Conservation (phyloP, 2,329 filamentous ascomycete species). For the Zymoseptoria tritici region DNA sequence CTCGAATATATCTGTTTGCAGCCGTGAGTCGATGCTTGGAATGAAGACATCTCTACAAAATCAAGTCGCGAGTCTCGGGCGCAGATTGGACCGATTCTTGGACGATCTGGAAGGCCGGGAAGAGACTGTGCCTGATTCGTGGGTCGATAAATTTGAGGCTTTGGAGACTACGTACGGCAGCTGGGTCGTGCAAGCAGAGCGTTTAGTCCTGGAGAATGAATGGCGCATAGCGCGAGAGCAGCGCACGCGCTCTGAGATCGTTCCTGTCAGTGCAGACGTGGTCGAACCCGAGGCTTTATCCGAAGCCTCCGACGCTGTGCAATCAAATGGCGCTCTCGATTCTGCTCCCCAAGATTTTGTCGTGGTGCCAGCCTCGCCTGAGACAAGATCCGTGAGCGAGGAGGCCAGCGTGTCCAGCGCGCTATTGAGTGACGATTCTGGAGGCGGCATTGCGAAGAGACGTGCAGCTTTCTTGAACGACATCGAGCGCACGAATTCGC, state of each 20-base stretch:
- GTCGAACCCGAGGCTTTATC: constrained; percentile 1
- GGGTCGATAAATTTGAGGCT: constrained; percentile 79
- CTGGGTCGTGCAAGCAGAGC: constrained; percentile 75
- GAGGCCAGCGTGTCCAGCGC: constrained; percentile 1
- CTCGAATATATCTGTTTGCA: constrained; percentile 13
- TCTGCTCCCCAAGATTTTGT: not conserved
- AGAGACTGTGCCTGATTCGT: constrained; percentile 76
- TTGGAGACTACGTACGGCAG: constrained; percentile 70
- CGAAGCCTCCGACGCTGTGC: constrained; percentile 1
- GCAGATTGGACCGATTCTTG: constrained; percentile 73
- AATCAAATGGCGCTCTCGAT: not conserved
- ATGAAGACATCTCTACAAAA: constrained; percentile 54
- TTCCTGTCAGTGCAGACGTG: not conserved
- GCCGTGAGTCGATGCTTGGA: constrained; percentile 17
- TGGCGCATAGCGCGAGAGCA: constrained; percentile 11
- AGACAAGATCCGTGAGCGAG: not conserved
- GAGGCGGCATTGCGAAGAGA: constrained; percentile 18
- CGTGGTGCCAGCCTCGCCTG: not conserved
- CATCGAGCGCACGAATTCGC: constrained; percentile 22
- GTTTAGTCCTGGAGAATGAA: constrained; percentile 62
- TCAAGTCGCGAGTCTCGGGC: constrained; percentile 63
- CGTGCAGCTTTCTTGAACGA: constrained; percentile 25
- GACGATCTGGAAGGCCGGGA: constrained; percentile 76
- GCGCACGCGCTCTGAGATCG: not conserved
- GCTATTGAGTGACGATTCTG: constrained; percentile 2